phyloP scores from a whole-genome alignment of 352 stramenopile species.

The Thalassiosira exigua region DNA sequence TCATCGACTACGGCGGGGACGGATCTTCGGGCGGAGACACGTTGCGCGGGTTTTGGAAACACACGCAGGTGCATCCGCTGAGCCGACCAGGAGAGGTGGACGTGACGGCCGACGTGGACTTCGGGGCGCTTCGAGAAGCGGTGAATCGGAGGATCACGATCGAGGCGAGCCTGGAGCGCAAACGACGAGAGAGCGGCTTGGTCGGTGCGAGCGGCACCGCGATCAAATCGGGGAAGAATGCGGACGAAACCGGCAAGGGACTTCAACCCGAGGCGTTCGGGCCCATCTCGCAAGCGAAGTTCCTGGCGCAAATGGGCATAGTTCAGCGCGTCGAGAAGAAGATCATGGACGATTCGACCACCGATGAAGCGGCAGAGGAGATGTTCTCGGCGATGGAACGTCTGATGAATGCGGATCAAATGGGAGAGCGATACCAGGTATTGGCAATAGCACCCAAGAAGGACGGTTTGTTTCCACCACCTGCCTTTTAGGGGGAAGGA shows the following conservation, averaged over 20 bases:
- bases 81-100: slow-evolving; percentile 92
- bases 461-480: slow-evolving; percentile 52
- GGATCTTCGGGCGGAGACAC: slow-evolving; percentile 88
- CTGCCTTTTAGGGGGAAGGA: slow-evolving; percentile 47
- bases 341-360: slow-evolving; percentile 87
- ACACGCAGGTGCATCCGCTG: slow-evolving; percentile 93
- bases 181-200: slow-evolving; percentile 9
- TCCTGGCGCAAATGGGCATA: slow-evolving; percentile 95
- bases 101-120: slow-evolving; percentile 86
- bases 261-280: slow-evolving; percentile 86
- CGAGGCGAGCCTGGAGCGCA: slow-evolving; percentile 54
- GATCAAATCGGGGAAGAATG: neutral
- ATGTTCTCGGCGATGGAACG: slow-evolving; percentile 92
- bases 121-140: slow-evolving; percentile 75
- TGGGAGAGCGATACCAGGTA: slow-evolving; percentile 94
- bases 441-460: slow-evolving; percentile 87
- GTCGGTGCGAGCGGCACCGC: neutral
- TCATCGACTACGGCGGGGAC: slow-evolving; percentile 95
- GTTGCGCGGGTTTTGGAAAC: slow-evolving; percentile 92
- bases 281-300: slow-evolving; percentile 90
- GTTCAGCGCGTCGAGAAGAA: slow-evolving; percentile 90
- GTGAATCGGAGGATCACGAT: slow-evolving; percentile 55
- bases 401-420: slow-evolving; percentile 91
- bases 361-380: slow-evolving; percentile 87
- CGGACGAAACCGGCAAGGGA: slow-evolving; percentile 6